These are phyloP conservation scores for Skeletonema costatum DNA, from an alignment of 108 stramenopile genomes.

Conservation along the genomic window DNA sequence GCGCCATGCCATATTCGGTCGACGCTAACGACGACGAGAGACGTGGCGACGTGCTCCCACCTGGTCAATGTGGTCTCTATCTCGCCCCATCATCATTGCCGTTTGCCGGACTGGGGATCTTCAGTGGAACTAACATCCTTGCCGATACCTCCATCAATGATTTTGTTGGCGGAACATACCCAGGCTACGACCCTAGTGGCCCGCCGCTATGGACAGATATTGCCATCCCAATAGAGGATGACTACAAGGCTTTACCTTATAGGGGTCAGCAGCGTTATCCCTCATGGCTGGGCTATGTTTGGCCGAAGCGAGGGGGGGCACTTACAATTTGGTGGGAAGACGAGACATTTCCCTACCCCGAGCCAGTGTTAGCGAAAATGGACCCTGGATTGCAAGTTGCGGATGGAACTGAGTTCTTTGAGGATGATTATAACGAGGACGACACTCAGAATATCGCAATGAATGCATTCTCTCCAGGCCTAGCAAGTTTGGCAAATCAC, in stretches of 20 bases:
- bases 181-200: conserved; percentile 1
- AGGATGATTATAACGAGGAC: conserved; percentile 24
- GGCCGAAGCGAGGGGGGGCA: conserved; percentile 24
- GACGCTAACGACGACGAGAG: background rate
- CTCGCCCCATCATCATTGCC: conserved; percentile 49
- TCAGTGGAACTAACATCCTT: conserved; percentile 27
- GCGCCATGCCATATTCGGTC: background rate
- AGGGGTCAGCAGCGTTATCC: conserved; percentile 53
- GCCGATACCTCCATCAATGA: conserved; percentile 6
- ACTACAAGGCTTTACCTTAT: conserved; percentile 53
- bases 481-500: conserved; percentile 47
- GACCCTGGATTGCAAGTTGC: conserved; percentile 33
- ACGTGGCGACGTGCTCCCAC: background rate
- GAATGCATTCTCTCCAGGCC: conserved; percentile 42
- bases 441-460: background rate
- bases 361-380: conserved; percentile 10
- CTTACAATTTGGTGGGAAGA: conserved; percentile 3
- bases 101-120: conserved; percentile 40
- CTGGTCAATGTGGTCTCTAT: conserved; percentile 35
- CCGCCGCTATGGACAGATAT: conserved; percentile 48
- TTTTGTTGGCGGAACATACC: conserved; percentile 23
- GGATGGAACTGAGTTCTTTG: conserved; percentile 25
- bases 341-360: conserved; percentile 15
- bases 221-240: conserved; percentile 51
- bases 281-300: conserved; percentile 52